Evolutionary conservation across 148 eudicot genomes (phyloP), one percentile per base, ranked within the genome.

Genomic region (Nepenthes gracilis): DNA sequence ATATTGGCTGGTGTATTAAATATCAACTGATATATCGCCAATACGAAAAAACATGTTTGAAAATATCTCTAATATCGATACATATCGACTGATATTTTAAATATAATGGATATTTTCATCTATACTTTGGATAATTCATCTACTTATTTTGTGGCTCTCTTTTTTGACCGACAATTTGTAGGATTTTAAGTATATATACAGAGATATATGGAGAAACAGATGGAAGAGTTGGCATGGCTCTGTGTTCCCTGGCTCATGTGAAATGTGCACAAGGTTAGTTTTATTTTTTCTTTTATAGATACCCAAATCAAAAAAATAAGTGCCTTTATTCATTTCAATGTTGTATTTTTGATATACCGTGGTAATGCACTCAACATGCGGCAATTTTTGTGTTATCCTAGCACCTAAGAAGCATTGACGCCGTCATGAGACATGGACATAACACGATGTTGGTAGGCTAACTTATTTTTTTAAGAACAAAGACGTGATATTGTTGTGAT

Each of bases 211-310:
- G 92, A 60, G 80, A 83, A 67, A 74, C 63, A 59, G 92, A 90
- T 68, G 92, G 76, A 76, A 81, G 85, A 77, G 83, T 78, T 70
- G 92, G 85, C 74, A 69, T 87, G 85, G 85, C 97, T 70, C 63
- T 90, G 84, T 77, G 83, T 60, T 83, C 86, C 40, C 66, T 90
- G 63, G 97, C 95, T 66, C 73, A 83, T 69, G 89, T 75, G 54
- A 90, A 90, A 73, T 87, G 89, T 73, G 95, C 95, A 65, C 78
- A 83, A 78, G 97, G 97, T 87, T 51, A 74, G 75, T 58, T 58
- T 55, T 35, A 47, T 54, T 72, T 34, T 63, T 36, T n/a, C 12
- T 47, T 71, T 55, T 1, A 23, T 23, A 23, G 23, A 23, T 23
- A 23, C 23, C 23, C 23, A 23, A 23, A 23, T 23, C 23, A 23